These are phyloP conservation scores for Cnidoscolus chayamansa DNA, from an alignment of 441 rosid genomes.

Conservation along the genomic window DNA sequence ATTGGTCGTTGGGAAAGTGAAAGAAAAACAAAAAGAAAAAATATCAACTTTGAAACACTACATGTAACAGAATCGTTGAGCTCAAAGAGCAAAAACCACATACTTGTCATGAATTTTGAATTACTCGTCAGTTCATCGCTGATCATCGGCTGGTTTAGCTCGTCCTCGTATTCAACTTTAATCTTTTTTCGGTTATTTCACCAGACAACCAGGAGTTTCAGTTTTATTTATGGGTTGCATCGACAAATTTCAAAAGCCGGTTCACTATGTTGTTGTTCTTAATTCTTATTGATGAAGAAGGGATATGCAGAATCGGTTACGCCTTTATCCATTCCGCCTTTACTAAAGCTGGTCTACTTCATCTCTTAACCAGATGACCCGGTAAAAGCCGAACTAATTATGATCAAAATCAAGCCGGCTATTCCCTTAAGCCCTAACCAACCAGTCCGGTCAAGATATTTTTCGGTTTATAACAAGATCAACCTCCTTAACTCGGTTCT, in stretches of 20 bases:
- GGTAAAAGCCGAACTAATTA: slow-evolving; percentile 23
- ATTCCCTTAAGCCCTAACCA: slow-evolving; percentile 37
- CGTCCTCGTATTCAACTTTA: not conserved
- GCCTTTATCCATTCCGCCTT: too few relatives aligned
- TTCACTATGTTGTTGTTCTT: too few relatives aligned
- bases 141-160: slow-evolving; percentile 23
- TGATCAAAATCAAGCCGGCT: slow-evolving; percentile 24
- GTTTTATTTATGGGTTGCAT: slow-evolving; percentile 12
- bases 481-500: slow-evolving; percentile 26
- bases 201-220: slow-evolving; percentile 28
- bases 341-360: slow-evolving; percentile 3
- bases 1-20: not conserved
- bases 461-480: not conserved
- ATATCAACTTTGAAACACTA: not conserved
- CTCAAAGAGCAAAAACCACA: too few relatives aligned
- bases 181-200: slow-evolving; percentile 22
- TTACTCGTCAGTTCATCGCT: slow-evolving; percentile 29
- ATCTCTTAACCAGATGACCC: slow-evolving; percentile 26
- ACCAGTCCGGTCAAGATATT: slow-evolving; percentile 37
- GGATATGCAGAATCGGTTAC: too few relatives aligned
- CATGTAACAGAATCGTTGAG: too few relatives aligned
- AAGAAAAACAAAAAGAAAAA: not conserved
- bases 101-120: slow-evolving; percentile 20
- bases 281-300: too few relatives aligned
- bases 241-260: too few relatives aligned